These are phyloP conservation scores for Penicillium sumatraense DNA, from an alignment of 2,329 filamentous ascomycete genomes.

Conservation along the genomic window DNA sequence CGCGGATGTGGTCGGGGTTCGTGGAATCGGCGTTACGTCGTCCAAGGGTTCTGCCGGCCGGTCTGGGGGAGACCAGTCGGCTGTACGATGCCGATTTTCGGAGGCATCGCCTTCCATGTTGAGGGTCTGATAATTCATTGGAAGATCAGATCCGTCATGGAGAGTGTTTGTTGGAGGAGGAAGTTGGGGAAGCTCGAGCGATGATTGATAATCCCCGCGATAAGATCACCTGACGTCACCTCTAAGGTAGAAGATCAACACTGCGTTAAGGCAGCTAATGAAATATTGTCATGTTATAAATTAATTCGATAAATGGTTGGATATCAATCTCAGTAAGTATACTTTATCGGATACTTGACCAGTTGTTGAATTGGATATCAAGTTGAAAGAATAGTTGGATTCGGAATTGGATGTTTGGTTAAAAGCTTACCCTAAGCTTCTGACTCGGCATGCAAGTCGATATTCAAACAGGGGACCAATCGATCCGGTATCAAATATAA, in stretches of 20 bases:
- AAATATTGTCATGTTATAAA: too few relatives aligned
- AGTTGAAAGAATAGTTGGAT: too few relatives aligned
- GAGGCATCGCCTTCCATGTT: conserved; percentile 35
- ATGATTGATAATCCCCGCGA: conserved; percentile 22
- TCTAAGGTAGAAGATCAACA: neutral
- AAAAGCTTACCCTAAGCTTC: too few relatives aligned
- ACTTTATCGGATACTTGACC: too few relatives aligned
- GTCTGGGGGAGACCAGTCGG: conserved; percentile 5
- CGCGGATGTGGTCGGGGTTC: conserved; percentile 31
- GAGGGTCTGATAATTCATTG: conserved; percentile 44
- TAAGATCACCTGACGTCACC: conserved; percentile 31
- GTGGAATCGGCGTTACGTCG: conserved; percentile 7
- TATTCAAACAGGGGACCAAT: too few relatives aligned
- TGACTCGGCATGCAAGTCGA: too few relatives aligned
- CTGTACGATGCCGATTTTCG: conserved; percentile 9
- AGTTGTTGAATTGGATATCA: too few relatives aligned
- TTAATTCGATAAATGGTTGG: too few relatives aligned
- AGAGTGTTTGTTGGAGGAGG: neutral
- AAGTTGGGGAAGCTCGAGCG: neutral
- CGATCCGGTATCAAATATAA: too few relatives aligned
- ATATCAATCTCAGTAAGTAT: too few relatives aligned
- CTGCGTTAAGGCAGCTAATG: neutral
- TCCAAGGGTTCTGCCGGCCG: conserved; percentile 1
- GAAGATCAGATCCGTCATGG: conserved; percentile 15
- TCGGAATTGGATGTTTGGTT: too few relatives aligned